A percentile compares a stretch with the other conserved stretches of the same genome.
phyloP scores from a whole-genome alignment of 257 asterid species.

The Gynochthodes officinalis region DNA sequence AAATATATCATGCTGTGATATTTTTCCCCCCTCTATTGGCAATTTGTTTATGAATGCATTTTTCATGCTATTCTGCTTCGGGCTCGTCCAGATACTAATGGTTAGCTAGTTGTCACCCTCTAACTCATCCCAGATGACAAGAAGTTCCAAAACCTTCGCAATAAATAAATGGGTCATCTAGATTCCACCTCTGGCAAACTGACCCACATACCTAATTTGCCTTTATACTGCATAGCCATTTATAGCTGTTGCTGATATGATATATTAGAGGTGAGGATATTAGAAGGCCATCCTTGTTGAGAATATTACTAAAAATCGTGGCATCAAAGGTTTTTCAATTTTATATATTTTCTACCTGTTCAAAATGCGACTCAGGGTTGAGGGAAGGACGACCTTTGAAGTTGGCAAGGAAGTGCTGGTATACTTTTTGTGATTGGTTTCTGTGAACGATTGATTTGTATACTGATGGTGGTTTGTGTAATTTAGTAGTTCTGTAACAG shows the following conservation, averaged over 20 bases:
- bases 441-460: background rate
- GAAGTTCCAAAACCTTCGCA: too few relatives aligned
- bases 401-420: too few relatives aligned
- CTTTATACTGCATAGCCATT: background rate
- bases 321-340: background rate
- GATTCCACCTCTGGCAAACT: background rate
- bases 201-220: background rate
- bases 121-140: background rate
- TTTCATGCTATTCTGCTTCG: background rate
- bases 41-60: background rate
- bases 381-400: too few relatives aligned
- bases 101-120: background rate
- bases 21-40: background rate
- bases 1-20: background rate
- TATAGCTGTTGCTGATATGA: background rate
- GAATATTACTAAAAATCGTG: background rate
- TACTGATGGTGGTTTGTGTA: background rate
- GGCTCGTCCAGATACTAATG: background rate
- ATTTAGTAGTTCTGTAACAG: background rate
- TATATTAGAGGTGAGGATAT: too few relatives aligned
- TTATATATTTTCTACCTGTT: background rate
- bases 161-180: too few relatives aligned
- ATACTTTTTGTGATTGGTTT: background rate
- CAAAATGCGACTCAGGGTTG: background rate
- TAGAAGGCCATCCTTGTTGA: background rate